Evolutionary conservation across 2,329 filamentous ascomycete species (phyloP).

Genomic region (Bipolaris bicolor): DNA sequence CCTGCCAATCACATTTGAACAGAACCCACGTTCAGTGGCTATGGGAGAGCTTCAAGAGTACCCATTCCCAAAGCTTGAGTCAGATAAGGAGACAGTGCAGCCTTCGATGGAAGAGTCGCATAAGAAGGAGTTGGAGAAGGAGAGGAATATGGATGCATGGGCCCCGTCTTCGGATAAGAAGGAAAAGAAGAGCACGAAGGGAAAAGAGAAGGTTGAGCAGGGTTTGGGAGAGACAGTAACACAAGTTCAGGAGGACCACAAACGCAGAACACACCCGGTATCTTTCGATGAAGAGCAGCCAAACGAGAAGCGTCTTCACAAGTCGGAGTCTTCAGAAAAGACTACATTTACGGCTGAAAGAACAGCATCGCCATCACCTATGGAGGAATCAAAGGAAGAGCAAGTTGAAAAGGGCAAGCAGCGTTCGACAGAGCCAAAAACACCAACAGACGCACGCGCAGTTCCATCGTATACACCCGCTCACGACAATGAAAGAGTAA

Average conservation of each 20-base stretch:
- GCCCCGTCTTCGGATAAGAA: slow-evolving; percentile 53
- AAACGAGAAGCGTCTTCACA: slow-evolving; percentile 44
- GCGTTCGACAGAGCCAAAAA: slow-evolving; percentile 31
- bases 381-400: slow-evolving; percentile 41
- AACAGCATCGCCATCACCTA: slow-evolving; percentile 36
- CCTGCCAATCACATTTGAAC: slow-evolving; percentile 25
- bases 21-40: slow-evolving; percentile 19
- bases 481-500: slow-evolving; percentile 17
- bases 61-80: slow-evolving; percentile 34
- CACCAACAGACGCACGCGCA: slow-evolving; percentile 25
- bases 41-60: slow-evolving; percentile 31
- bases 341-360: slow-evolving; percentile 10
- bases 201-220: slow-evolving; percentile 33
- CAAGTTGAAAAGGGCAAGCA: slow-evolving; percentile 22
- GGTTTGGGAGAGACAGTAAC: slow-evolving; percentile 13
- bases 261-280: slow-evolving; percentile 45
- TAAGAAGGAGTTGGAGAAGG: slow-evolving; percentile 26
- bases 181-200: slow-evolving; percentile 47
- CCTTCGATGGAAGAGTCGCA: slow-evolving; percentile 3
- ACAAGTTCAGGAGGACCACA: slow-evolving; percentile 29
- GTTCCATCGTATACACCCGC: slow-evolving; percentile 27
- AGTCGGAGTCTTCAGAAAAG: slow-evolving; percentile 21
- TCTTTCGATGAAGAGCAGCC: slow-evolving; percentile 41
- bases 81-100: slow-evolving; percentile 6
- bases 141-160: slow-evolving; percentile 33